Conservation (phyloP, 768 basidiomycete species). For the Agrocybe praecox region DNA sequence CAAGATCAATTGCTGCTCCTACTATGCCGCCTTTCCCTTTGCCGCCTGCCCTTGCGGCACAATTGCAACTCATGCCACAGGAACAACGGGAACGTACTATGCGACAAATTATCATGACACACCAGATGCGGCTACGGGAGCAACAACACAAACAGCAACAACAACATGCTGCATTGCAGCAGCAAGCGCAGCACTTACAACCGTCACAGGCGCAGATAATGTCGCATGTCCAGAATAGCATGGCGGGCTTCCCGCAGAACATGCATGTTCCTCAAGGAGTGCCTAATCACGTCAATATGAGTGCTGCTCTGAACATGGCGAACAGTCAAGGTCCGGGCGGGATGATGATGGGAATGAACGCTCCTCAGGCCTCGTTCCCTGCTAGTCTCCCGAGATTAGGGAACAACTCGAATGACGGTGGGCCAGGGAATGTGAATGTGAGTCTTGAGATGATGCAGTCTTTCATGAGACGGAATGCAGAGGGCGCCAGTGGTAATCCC, state of each 20-base stretch:
- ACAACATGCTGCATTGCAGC: slow-evolving; percentile 26
- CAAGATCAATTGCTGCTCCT: slow-evolving; percentile 22
- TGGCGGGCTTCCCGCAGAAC: background rate
- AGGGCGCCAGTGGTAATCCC: slow-evolving; percentile 15
- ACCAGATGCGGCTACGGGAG: slow-evolving; percentile 3
- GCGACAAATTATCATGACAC: slow-evolving; percentile 8
- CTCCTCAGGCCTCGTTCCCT: slow-evolving; percentile 5
- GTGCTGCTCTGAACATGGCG: slow-evolving; percentile 18
- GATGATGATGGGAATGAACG: slow-evolving; percentile 17
- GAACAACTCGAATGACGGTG: slow-evolving; percentile 2
- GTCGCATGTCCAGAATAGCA: background rate
- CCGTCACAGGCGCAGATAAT: slow-evolving; percentile 12
- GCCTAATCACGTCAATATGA: slow-evolving; percentile 15
- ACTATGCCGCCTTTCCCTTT: slow-evolving; percentile 4
- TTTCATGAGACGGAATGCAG: slow-evolving; percentile 40
- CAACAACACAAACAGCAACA: slow-evolving; percentile 24
- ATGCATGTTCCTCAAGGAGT: background rate
- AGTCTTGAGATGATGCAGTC: slow-evolving; percentile 46
- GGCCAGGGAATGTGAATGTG: slow-evolving; percentile 28
- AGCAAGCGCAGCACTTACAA: slow-evolving; percentile 25
- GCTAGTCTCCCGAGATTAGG: background rate
- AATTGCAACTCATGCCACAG: slow-evolving; percentile 23
- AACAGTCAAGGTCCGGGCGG: slow-evolving; percentile 4
- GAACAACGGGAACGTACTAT: slow-evolving; percentile 26
- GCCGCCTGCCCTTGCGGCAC: slow-evolving; percentile 16